phyloP scores from a whole-genome alignment of 1,139 yeast genomes.

The Arxiozyma bovina region DNA sequence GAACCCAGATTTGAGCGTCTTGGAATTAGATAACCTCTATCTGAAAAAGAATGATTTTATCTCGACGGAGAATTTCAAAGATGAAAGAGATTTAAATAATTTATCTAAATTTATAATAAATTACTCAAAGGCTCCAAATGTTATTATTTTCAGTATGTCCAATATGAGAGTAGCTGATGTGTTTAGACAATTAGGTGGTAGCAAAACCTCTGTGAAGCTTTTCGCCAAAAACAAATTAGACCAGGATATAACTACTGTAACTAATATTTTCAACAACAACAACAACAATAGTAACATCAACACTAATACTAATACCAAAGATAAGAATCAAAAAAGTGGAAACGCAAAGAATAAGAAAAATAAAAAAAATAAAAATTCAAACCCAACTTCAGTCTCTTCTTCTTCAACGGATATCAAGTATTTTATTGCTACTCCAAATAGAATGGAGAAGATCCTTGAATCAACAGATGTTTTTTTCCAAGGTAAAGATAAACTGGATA shows the following conservation, averaged over 20 bases:
- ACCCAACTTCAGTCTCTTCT: slow-evolving; percentile 7
- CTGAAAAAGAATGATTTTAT: slow-evolving; percentile 27
- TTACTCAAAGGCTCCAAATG: slow-evolving; percentile 27
- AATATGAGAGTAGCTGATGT: slow-evolving; percentile 32
- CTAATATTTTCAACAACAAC: slow-evolving; percentile 12
- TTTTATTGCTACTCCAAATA: slow-evolving; percentile 53
- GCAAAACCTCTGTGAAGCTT: slow-evolving; percentile 42
- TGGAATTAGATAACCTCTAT: slow-evolving; percentile 30
- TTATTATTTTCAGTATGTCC: slow-evolving; percentile 26
- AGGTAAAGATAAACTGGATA: slow-evolving; percentile 45
- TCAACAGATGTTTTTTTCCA: slow-evolving; percentile 37
- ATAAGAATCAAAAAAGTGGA: not conserved
- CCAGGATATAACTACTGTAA: slow-evolving; percentile 42
- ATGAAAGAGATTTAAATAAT: slow-evolving; percentile 22
- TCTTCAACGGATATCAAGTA: slow-evolving; percentile 15
- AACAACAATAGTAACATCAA: slow-evolving; percentile 1
- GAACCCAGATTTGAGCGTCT: slow-evolving; percentile 29
- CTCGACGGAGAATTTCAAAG: slow-evolving; percentile 21
- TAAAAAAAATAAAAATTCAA: slow-evolving; percentile 9
- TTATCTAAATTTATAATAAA: slow-evolving; percentile 22
- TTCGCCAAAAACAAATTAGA: slow-evolving; percentile 55
- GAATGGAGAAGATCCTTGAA: slow-evolving; percentile 44
- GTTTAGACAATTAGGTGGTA: slow-evolving; percentile 41
- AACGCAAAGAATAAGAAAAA: slow-evolving; percentile 5
- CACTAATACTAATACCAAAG: no score